Evolutionary conservation across 495 filamentous ascomycete genomes (phyloP).

Genomic region (Penicillium salamii): DNA sequence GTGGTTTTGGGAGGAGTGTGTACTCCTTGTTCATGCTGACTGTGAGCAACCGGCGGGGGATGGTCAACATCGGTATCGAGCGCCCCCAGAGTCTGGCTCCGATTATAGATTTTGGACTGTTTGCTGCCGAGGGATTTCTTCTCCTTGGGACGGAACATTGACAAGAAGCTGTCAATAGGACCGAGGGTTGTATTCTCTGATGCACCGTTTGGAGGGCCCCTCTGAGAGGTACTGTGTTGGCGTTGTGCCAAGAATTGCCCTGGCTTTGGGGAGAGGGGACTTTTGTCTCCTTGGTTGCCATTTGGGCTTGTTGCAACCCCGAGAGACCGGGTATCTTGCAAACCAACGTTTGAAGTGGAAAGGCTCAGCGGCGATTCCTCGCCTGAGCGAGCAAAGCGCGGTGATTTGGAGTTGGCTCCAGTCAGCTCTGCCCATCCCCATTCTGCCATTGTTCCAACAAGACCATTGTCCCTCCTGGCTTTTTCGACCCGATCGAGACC

Average conservation of each 20-base stretch:
- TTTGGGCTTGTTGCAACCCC: slow-evolving; percentile 2
- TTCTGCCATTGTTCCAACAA: slow-evolving; percentile 86
- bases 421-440: slow-evolving; percentile 97
- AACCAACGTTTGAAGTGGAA: slow-evolving; percentile 21
- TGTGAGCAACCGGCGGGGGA: slow-evolving; percentile 33
- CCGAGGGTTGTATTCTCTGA: slow-evolving; percentile 26
- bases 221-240: slow-evolving; percentile 2
- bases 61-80: slow-evolving; percentile 35
- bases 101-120: slow-evolving; percentile 69
- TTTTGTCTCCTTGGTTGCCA: background rate
- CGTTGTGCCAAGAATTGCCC: slow-evolving; percentile 19
- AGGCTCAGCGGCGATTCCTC: slow-evolving; percentile 22
- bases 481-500: slow-evolving; percentile 92
- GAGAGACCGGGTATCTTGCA: background rate
- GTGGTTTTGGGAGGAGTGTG: slow-evolving; percentile 85
- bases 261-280: slow-evolving; percentile 15
- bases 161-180: slow-evolving; percentile 60
- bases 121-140: slow-evolving; percentile 38
- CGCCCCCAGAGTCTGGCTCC: slow-evolving; percentile 67
- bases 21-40: slow-evolving; percentile 38
- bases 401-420: slow-evolving; percentile 65
- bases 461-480: slow-evolving; percentile 82
- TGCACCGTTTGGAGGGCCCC: slow-evolving; percentile 4
- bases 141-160: slow-evolving; percentile 55
- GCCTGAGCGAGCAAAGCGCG: slow-evolving; percentile 31